These are phyloP conservation scores for Nasturtium officinale DNA, from an alignment of 345 rosid species.

Conservation along the genomic window DNA sequence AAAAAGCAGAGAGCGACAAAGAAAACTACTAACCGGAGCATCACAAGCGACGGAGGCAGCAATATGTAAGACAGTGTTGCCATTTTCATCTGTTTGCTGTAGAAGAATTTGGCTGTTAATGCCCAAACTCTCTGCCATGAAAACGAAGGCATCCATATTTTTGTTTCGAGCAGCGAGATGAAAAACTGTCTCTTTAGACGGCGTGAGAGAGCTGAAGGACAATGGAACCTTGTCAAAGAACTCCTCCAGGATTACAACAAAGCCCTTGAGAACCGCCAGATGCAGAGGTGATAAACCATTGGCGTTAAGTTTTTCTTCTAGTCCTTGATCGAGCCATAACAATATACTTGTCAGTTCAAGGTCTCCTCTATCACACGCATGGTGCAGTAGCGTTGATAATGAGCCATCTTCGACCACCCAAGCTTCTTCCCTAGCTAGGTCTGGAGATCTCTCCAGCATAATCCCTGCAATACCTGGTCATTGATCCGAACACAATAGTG, in stretches of 20 bases:
- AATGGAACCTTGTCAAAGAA: conserved; percentile 39
- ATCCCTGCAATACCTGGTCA: neutral
- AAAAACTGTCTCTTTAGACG: conserved; percentile 50
- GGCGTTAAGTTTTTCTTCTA: conserved; percentile 43
- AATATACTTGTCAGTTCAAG: conserved; percentile 52
- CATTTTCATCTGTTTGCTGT: conserved; percentile 45
- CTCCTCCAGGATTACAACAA: conserved; percentile 50
- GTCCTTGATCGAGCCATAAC: conserved; percentile 44
- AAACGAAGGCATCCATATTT: conserved; percentile 50
- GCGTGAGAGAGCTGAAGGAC: conserved; percentile 17
- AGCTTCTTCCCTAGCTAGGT: conserved; percentile 41
- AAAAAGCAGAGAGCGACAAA: neutral
- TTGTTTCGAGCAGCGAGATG: conserved; percentile 56
- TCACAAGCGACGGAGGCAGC: conserved; percentile 47
- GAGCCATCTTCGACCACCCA: conserved; percentile 22
- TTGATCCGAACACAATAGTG: neutral
- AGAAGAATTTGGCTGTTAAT: conserved; percentile 39
- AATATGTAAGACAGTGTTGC: conserved; percentile 58
- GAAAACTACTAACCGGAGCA: conserved; percentile 34
- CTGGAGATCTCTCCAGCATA: conserved; percentile 32
- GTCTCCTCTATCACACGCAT: conserved; percentile 55
- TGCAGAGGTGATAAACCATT: conserved; percentile 59
- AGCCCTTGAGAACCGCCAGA: conserved; percentile 56
- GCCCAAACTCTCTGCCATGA: conserved; percentile 45
- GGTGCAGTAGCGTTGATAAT: conserved; percentile 46